phyloP scores from a whole-genome alignment of 1,284 basidiomycete genomes.

The Malassezia obtusa region DNA sequence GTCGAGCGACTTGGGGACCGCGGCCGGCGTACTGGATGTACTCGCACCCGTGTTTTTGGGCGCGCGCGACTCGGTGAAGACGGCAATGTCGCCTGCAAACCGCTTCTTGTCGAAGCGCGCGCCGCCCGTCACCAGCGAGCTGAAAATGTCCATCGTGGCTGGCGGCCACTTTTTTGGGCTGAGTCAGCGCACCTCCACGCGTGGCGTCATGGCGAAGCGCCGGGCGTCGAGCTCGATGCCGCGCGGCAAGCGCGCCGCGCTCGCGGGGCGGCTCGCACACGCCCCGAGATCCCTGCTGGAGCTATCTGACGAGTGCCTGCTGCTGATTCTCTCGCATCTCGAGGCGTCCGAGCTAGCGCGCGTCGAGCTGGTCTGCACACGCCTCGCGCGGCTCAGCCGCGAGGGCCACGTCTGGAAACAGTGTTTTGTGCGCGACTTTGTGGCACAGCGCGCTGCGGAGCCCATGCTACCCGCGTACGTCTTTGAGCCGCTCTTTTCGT shows the following conservation, averaged over 20 bases:
- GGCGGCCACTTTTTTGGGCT: background rate
- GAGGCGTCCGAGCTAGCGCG: background rate
- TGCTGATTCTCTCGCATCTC: background rate
- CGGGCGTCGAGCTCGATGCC: background rate
- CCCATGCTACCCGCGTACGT: background rate
- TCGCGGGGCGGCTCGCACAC: background rate
- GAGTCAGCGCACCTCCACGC: background rate
- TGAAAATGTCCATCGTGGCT: slow-evolving; percentile 45
- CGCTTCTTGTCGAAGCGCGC: slow-evolving; percentile 63
- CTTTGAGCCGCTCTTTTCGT: background rate
- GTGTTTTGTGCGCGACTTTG: background rate
- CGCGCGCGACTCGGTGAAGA: slow-evolving; percentile 53
- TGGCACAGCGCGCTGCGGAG: background rate
- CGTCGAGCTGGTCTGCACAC: background rate
- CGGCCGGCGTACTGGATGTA: slow-evolving; percentile 10
- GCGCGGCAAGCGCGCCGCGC: background rate
- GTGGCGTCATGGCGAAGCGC: background rate
- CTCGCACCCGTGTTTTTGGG: background rate
- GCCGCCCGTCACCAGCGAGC: slow-evolving; percentile 33
- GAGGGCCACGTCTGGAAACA: background rate
- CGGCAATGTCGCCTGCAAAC: slow-evolving; percentile 62
- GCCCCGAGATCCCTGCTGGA: background rate
- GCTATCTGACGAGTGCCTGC: background rate
- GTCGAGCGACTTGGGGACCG: slow-evolving; percentile 33
- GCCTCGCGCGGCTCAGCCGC: background rate